These are phyloP conservation scores for Musa beccarii DNA, from an alignment of 176 grass and related monocot genomes.

Conservation along the genomic window DNA sequence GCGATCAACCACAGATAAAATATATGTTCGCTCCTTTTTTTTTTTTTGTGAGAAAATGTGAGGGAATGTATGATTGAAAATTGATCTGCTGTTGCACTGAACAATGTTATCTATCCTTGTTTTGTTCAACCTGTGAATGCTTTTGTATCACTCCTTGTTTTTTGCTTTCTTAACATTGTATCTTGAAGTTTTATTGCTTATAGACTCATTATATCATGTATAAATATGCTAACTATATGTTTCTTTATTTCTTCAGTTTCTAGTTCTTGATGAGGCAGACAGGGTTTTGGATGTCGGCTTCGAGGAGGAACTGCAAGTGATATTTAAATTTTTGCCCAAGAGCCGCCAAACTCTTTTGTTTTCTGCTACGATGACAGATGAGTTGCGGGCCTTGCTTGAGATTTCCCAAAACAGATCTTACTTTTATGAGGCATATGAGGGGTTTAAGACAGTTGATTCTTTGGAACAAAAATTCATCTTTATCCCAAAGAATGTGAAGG, in stretches of 20 bases:
- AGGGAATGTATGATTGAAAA: background rate
- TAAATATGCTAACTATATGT: background rate
- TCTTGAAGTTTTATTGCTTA: background rate
- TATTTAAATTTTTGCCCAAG: slow-evolving; percentile 75
- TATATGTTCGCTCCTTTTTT: background rate
- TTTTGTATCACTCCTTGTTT: background rate
- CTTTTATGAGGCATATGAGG: slow-evolving; percentile 85
- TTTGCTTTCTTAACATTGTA: too few species aligned
- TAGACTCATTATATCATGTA: background rate
- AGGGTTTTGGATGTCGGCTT: slow-evolving; percentile 84
- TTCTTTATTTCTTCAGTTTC: slow-evolving; percentile 50
- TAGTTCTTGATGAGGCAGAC: slow-evolving; percentile 94
- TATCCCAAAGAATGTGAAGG: slow-evolving; percentile 53
- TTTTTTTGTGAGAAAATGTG: background rate
- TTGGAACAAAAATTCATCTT: slow-evolving; percentile 66
- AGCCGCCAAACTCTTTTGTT: slow-evolving; percentile 81
- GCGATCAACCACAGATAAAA: background rate
- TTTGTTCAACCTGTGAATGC: background rate
- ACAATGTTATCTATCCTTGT: background rate
- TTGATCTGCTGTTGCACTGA: background rate
- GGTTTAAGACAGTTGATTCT: slow-evolving; percentile 79
- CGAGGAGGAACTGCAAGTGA: slow-evolving; percentile 72
- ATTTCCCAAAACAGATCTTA: slow-evolving; percentile 73
- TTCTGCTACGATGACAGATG: slow-evolving; percentile 90
- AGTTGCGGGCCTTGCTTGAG: slow-evolving; percentile 66